Base-by-base conservation (phyloP, 805 yeast species). In the Schwanniomyces pseudopolymorphus region DNA sequence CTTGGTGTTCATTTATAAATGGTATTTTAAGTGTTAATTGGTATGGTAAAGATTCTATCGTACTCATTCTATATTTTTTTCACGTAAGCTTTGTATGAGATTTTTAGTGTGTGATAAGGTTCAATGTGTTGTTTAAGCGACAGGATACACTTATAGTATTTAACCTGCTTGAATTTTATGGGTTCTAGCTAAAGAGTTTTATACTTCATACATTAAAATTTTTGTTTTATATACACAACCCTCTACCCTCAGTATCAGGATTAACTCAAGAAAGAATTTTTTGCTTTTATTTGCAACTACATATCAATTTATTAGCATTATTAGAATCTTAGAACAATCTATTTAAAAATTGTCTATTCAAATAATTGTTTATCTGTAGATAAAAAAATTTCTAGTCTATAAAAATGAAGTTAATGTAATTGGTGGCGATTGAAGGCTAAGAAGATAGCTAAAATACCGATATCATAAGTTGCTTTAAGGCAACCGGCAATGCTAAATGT, bases 1-100 rank as follows among this genome's bases (percentile, higher is more conserved):
- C 90, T 55, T 88, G 92, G 33, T 64, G 58, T 1, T 56, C 60
- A 3, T 70, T 72, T 50, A 75, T 77, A 55, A 89, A 86, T 5
- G 96, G 96, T 6, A 90, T 72, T 17, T 68, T 65, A 22, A 87
- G 62, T 33, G 66, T 60, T 8, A 61, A 28, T 27, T 48, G 47
- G 38, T 56, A 46, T 11, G 52, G 20, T 17, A 45, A 36, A 17
- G 24, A 20, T n/a, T 25, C 19, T n/a, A 17, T 26, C 5, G 22
- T 4, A 22, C 9, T n/a, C 26, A 36, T 31, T 38, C 40, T 24
- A 24, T 20, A 5, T 36, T 36, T 36, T n/a, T n/a, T n/a, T n/a
- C n/a, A n/a, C n/a, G n/a, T n/a, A n/a, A n/a, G n/a, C n/a, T n/a
- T n/a, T n/a, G n/a, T n/a, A n/a, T n/a, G n/a, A n/a, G n/a, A n/a